These are phyloP conservation scores for Aspergillus sp. DNA, from an alignment of 2,329 filamentous ascomycete species.

Conservation along the genomic window DNA sequence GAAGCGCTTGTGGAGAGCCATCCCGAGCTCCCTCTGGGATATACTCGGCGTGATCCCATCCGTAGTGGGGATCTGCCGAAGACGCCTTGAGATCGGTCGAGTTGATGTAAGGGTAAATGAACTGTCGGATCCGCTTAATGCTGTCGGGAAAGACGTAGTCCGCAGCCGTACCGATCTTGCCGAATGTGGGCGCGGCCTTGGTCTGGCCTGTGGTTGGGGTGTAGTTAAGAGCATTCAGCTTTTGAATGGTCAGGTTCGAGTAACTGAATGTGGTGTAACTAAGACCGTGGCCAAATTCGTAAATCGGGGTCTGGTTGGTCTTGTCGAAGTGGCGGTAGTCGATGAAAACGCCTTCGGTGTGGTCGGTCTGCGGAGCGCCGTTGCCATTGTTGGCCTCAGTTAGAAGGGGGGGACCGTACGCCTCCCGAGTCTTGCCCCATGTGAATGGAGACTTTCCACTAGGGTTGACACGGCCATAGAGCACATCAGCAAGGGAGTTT, in stretches of 20 bases:
- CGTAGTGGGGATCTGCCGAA: constrained; percentile 56
- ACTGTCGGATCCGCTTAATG: constrained; percentile 51
- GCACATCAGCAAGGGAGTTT: constrained; percentile 70
- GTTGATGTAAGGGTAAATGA: constrained; percentile 67
- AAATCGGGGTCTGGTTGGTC: constrained; percentile 56
- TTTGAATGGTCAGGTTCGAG: constrained; percentile 55
- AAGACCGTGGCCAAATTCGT: constrained; percentile 63
- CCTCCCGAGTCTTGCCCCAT: constrained; percentile 52
- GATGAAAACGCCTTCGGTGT: constrained; percentile 63
- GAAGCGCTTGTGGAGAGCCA: constrained; percentile 55
- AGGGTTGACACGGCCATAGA: constrained; percentile 68
- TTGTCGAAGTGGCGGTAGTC: constrained; percentile 56
- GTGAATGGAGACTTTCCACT: constrained; percentile 64
- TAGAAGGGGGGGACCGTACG: constrained; percentile 58
- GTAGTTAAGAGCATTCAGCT: constrained; percentile 50
- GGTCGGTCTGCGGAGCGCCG: constrained; percentile 58
- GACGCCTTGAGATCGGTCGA: constrained; percentile 55
- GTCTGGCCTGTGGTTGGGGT: constrained; percentile 54
- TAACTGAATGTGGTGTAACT: constrained; percentile 64
- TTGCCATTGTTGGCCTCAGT: constrained; percentile 59
- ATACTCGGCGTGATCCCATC: constrained; percentile 48
- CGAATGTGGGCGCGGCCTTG: constrained; percentile 53
- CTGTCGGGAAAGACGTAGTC: constrained; percentile 58
- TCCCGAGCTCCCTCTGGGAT: constrained; percentile 54
- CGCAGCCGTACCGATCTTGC: constrained; percentile 48